Percentiles rank a stretch among this genome's conserved stretches.
These are phyloP conservation scores for Purpureocillium lavendulum DNA, from an alignment of 2,329 filamentous ascomycete species.

Conservation along the genomic window DNA sequence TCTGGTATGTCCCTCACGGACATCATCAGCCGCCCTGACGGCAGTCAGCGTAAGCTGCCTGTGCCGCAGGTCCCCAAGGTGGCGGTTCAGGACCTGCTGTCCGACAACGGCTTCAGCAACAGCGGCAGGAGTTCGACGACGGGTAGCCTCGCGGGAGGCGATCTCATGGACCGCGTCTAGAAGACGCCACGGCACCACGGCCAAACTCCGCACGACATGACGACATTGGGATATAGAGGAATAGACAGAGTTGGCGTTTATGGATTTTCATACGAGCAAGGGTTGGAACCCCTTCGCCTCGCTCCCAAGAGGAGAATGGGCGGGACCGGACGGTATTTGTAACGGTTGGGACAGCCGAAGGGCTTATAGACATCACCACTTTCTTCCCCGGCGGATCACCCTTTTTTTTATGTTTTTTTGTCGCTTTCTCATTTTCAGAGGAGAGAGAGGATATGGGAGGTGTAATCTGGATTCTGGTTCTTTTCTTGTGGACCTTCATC, in stretches of 20 bases:
- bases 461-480: conserved; percentile 15
- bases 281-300: conserved; percentile 3
- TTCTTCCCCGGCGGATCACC: conserved; percentile 5
- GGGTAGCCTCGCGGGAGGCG: conserved; percentile 68
- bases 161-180: conserved; percentile 51
- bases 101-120: conserved; percentile 55
- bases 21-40: conserved; percentile 85
- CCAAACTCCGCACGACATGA: conserved; percentile 26
- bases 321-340: conserved; percentile 8
- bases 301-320: conserved; percentile 7
- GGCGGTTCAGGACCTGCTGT: conserved; percentile 76
- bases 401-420: not conserved
- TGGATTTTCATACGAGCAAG: conserved; percentile 13
- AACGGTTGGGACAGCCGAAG: conserved; percentile 6
- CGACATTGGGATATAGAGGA: conserved; percentile 29
- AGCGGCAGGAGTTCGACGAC: conserved; percentile 71
- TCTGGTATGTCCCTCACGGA: conserved; percentile 78
- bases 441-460: not conserved
- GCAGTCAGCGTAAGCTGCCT: conserved; percentile 81
- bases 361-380: conserved; percentile 13
- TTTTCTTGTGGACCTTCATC: not conserved
- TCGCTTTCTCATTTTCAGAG: not conserved
- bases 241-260: conserved; percentile 32
- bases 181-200: conserved; percentile 13
- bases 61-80: conserved; percentile 88